Base-by-base conservation (phyloP, 352 stramenopile genomes). In the Aphanomyces stellatus region DNA sequence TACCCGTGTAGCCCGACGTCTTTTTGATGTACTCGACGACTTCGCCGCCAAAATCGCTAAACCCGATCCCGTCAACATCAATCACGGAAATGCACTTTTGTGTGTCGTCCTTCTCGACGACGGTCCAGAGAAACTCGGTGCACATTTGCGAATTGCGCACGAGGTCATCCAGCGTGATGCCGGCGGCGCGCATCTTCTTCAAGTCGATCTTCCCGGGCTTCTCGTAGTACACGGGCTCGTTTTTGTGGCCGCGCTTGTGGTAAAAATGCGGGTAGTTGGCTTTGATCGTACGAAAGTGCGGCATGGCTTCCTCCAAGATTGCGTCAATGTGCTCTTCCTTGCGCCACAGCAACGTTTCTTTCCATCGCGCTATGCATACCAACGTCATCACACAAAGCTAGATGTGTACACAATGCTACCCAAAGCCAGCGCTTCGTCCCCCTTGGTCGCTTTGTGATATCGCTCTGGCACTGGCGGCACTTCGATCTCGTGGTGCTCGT, bases 241-340 rank as follows among this genome's bases (percentile, higher is more conserved):
- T 73, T 15, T 90, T 73, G 41, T 88, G 85, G 49, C 84, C 84
- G 33, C 82, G 80, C 67, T 93, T 93, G 77, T 93, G 82, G 74
- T 93, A 94, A 69, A 87, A 96, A 53, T 95, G 87, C 42, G 88
- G 87, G 73, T 96, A 96, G 70, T 95, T 91, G 27, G 87, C 72
- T 71, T 96, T 96, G 74, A 96, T 96, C 35, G 80, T 81, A 55
- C 85, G 76, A 60, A 93, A 95, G 55, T 88, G 74, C 51, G 76
- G 82, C 49, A 57, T 1, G 25, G 13, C 33, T 24, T 57, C 30
- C 17, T 15, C 27, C 49, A 57, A 34, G 11, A 57, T 91, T 6
- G 25, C 65, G 72, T 94, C 85, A n/a, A 96, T 70, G 15, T 84
- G 76, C 70, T 96, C 77, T 17, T 89, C 82, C 25, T 81, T 74